Evolutionary conservation across 2,329 filamentous ascomycete species (phyloP).

Genomic region (Penicillium sp.): DNA sequence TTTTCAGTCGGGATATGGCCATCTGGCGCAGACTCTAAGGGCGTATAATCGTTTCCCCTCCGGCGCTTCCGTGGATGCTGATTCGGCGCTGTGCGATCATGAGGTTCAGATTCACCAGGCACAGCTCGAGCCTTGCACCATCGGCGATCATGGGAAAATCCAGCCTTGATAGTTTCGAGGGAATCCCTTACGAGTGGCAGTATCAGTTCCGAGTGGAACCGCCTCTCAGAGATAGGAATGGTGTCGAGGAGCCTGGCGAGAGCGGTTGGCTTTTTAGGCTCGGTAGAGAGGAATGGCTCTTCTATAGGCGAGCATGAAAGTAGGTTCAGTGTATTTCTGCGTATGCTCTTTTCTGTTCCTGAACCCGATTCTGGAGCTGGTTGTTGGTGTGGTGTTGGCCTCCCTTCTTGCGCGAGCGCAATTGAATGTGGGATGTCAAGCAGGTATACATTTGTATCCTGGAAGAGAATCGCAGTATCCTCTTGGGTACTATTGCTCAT

Average conservation of each 20-base stretch:
- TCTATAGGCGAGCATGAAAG: constrained; percentile 48
- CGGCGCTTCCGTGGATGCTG: background rate
- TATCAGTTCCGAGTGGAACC: constrained; percentile 29
- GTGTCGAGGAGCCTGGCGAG: constrained; percentile 40
- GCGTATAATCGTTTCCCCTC: background rate
- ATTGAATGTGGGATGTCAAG: constrained; percentile 61
- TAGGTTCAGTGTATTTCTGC: constrained; percentile 26
- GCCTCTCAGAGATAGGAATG: constrained; percentile 34
- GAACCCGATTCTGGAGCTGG: background rate
- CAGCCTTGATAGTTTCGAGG: constrained; percentile 32
- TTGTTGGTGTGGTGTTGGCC: constrained; percentile 2
- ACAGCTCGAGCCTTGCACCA: constrained; percentile 38
- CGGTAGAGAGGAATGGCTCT: constrained; percentile 48
- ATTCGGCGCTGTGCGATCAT: background rate
- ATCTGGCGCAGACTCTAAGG: background rate
- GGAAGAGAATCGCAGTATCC: constrained; percentile 49
- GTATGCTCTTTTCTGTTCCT: background rate
- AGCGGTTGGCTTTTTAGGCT: constrained; percentile 51
- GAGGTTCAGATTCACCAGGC: constrained; percentile 4
- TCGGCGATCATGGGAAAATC: background rate
- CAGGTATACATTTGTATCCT: constrained; percentile 48
- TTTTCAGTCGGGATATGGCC: background rate
- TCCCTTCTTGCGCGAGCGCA: constrained; percentile 52
- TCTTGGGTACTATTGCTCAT: background rate
- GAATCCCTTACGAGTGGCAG: constrained; percentile 40